Evolutionary conservation across 768 basidiomycete species (phyloP), one percentile per base, ranked within the genome.

Genomic region (Lactifluus pinguis): DNA sequence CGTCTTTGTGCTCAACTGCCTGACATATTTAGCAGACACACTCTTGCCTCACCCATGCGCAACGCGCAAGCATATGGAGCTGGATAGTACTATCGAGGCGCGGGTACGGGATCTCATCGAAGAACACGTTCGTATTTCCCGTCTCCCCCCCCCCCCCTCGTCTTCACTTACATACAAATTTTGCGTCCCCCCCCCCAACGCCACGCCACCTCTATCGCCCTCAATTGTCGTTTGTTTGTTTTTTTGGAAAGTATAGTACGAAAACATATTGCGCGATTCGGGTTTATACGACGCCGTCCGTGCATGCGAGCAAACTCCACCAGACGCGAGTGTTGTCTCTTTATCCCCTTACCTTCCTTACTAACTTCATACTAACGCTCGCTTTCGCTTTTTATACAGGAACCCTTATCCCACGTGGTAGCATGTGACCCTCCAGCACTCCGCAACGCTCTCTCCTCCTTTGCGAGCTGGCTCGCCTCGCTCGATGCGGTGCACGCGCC

Each of bases 1-100:
- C 2, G 81, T 97, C 0, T 98, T 92, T 69, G 77, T 91, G 56
- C 76, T 97, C 65, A 98, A 98, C 68, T 95, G 89, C 61, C 72
- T 92, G 64, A 84, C 81, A 17, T 94, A 92, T 70, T 72, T 97
- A 15, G 82, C 86, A 78, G 94, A 76, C 63, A 79, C 86, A 4
- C 73, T 93, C 11, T 82, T 86, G 55, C 74, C 83, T 0, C 88
- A 85, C 65, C 70, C 79, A 4, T 93, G 92, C 69, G 89, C 89
- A 6, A 69, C 65, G 4, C 77, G 77, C 41, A 87, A 92, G 68
- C 80, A 79, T 42, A 73, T 71, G 6, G 72, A 77, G 58, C 74
- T 98, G 3, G 80, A 85, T 63, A 72, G 71, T 4, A 71, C 84
- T 7, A 77, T 95, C 49, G 81, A 90, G 53, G 74, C 77, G 55